A percentile compares a stretch with the other conserved stretches of the same genome.
These are phyloP conservation scores for Cladosporium sp. DNA, from an alignment of 2,329 filamentous ascomycete genomes.

Conservation along the genomic window DNA sequence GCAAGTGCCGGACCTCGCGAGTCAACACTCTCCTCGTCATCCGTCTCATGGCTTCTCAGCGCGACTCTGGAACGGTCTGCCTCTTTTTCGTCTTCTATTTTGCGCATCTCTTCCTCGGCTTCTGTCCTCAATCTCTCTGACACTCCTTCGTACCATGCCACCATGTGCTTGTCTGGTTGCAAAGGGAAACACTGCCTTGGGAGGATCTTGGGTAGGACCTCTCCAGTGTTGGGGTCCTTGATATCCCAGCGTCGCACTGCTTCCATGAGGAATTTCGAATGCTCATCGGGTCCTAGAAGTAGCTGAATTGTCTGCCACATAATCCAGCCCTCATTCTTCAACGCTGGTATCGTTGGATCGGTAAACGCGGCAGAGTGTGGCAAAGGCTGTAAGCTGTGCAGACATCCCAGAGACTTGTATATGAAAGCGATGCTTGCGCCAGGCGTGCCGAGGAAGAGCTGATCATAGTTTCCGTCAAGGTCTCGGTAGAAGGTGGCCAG, in stretches of 20 bases:
- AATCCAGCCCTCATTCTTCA: conserved; percentile 82
- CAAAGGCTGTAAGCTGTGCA: conserved; percentile 70
- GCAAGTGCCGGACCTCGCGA: conserved; percentile 47
- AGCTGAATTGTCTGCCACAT: conserved; percentile 93
- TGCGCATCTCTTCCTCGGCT: conserved; percentile 45
- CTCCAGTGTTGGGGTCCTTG: conserved; percentile 66
- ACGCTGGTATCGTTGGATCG: conserved; percentile 74
- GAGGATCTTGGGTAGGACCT: conserved; percentile 58
- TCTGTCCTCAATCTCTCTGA: conserved; percentile 69
- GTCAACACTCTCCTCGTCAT: conserved; percentile 43
- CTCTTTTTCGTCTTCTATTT: conserved; percentile 13
- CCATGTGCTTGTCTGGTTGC: conserved; percentile 74
- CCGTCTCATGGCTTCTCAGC: conserved; percentile 24
- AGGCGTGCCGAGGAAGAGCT: conserved; percentile 75
- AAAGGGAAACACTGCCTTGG: conserved; percentile 71
- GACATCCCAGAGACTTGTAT: conserved; percentile 87
- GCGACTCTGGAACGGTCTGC: conserved; percentile 11
- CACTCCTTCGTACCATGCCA: conserved; percentile 80
- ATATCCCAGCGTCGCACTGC: conserved; percentile 77
- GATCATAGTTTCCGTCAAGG: conserved; percentile 49
- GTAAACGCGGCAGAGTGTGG: conserved; percentile 60
- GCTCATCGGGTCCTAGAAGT: conserved; percentile 81
- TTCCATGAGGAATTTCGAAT: conserved; percentile 78
- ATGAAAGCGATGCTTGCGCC: conserved; percentile 81
- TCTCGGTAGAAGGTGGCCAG: conserved; percentile 52